Base-by-base conservation (phyloP, 2,329 filamentous ascomycete genomes). In the Fusarium sp. region DNA sequence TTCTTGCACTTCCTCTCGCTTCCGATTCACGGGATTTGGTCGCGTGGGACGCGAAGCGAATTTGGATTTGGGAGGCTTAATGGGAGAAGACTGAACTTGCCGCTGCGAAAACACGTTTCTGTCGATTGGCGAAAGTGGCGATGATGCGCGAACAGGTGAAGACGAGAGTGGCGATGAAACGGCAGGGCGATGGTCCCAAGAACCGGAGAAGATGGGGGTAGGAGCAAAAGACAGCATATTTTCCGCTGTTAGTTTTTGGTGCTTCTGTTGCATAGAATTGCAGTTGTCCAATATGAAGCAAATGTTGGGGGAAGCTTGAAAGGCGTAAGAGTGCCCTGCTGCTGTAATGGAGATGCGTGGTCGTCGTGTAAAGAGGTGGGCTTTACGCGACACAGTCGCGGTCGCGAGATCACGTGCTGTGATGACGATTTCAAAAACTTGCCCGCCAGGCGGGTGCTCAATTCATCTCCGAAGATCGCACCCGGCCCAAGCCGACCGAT, bases 1-100 rank as follows among this genome's bases (percentile, higher is more conserved):
- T 74, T 92, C 89, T 55, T 88, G 87, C 1, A 83, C 82, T 18
- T 87, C 87, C 74, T 93, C 87, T 49, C 87, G 83, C 62, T 80
- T 85, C 67, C 86, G 85, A 18, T 89, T 78, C 9, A 91, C 72
- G 0, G 90, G 91, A 63, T 91, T 92, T 35, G 84, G 82, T 62
- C 90, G 90, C 53, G 83, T 79, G 15, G 82, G 80, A 17, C 88
- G 84, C 62, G 85, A 79, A 27, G 86, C 82, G 69, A 82, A 90
- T 58, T 81, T 85, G 75, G 81, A 83, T 27, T 78, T 79, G 31
- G 76, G 70, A 11, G 78, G 75, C 43, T 76, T 71, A 27, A 82
- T 79, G 8, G 82, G 82, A 6, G 82, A 84, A 4, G 82, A 84
- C 60, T 83, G 82, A 7, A 74, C 78, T 31, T 81, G 78, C 59